Percentiles rank a stretch among this genome's conserved stretches.
Evolutionary conservation across 805 yeast genomes (phyloP).

Genomic region (Tetrapisispora namnaoensis): DNA sequence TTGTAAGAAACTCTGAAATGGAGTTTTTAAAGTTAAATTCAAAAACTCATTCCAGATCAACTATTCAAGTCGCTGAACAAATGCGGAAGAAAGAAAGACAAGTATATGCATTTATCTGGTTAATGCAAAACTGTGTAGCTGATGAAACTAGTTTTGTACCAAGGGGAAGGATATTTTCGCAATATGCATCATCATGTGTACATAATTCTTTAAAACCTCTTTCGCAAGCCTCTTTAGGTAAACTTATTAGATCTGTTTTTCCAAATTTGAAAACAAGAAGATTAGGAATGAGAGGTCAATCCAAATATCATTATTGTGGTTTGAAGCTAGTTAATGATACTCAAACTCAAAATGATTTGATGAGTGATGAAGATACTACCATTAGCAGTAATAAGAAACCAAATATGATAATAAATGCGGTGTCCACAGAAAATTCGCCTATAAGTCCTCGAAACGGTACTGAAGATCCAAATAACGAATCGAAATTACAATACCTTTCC

Average conservation of each 20-base stretch:
- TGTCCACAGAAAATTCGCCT: not conserved
- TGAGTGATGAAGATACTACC: not conserved
- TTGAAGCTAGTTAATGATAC: slow-evolving; percentile 33
- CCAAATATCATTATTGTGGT: slow-evolving; percentile 82
- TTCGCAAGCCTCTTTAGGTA: slow-evolving; percentile 73
- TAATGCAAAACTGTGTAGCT: slow-evolving; percentile 52
- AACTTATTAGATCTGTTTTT: slow-evolving; percentile 51
- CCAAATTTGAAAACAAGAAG: slow-evolving; percentile 67
- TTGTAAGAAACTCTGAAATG: slow-evolving; percentile 36
- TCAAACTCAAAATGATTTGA: not conserved
- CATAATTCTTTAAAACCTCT: slow-evolving; percentile 47
- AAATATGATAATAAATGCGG: not conserved
- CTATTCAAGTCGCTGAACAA: slow-evolving; percentile 26
- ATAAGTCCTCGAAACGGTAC: not conserved
- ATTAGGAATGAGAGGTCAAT: slow-evolving; percentile 71
- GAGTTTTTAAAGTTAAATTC: slow-evolving; percentile 25
- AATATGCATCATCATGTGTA: slow-evolving; percentile 49
- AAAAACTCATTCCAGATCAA: slow-evolving; percentile 21
- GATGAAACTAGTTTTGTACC: slow-evolving; percentile 47
- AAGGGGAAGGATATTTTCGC: slow-evolving; percentile 57
- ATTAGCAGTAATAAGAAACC: not conserved
- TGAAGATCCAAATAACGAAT: not conserved
- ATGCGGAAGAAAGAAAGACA: slow-evolving; percentile 55
- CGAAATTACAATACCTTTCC: not conserved
- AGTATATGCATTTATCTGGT: slow-evolving; percentile 74